Base-by-base conservation (phyloP, 495 filamentous ascomycete species). In the Chaetomium tenue region DNA sequence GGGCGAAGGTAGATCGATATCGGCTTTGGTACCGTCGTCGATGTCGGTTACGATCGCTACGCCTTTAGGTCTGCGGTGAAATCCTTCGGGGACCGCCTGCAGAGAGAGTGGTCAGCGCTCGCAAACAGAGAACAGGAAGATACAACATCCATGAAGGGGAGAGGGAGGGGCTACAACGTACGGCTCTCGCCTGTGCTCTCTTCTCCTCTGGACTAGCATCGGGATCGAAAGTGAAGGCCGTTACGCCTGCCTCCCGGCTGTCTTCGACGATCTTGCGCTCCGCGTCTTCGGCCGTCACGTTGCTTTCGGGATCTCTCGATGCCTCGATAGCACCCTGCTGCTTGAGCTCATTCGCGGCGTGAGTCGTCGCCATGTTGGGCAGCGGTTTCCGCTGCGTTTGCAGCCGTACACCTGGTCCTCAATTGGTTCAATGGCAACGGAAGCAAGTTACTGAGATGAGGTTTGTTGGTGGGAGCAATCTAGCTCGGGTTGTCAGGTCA, bases 171-270 rank as follows among this genome's bases (percentile, higher is more conserved):
- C 39, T 33, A 37, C 39, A 47, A 84, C 89, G 61, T 84, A 97
- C 94, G 66, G 88, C 84, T 83, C 83, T 82, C 5, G 88, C 88
- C 65, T 89, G 88, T 26, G 89, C 89, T 54, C 84, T 87, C 79
- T 98, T 98, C 71, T 93, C 84, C 75, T 91, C 91, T 0, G 90
- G 84, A 22, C 83, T 87, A 28, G 93, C 92, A 80, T 97, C 72
- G 3, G 94, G 91, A 72, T 98, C 83, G 77, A 97, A 98, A 69
- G 89, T 86, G 74, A 88, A 92, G 58, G 91, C 93, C 11, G 86
- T 80, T 4, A 86, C 83, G 23, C 94, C 94, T 18, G 87, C 88
- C 68, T 88, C 87, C 70, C 82, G 85, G 67, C 88, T 88, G 73
- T 97, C 89, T 7, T 88, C 81, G 30, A 93, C 82, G 51, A 96